A percentile compares a stretch with the other conserved stretches of the same genome.
phyloP scores from a whole-genome alignment of 805 yeast species.

The Candida hispaniensis region DNA sequence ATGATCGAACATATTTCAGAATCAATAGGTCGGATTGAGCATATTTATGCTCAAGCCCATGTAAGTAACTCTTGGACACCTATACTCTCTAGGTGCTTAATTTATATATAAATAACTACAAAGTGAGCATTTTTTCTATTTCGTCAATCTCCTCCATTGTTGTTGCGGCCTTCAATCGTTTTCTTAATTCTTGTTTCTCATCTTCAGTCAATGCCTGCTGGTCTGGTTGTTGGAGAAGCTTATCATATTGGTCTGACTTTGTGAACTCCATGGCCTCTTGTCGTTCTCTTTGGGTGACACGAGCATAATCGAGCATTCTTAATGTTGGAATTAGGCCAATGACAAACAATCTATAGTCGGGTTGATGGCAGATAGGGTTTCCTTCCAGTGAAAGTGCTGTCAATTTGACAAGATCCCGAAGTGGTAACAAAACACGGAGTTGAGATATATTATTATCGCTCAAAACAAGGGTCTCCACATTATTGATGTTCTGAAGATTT shows the following conservation, averaged over 20 bases:
- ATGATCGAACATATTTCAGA: too few relatives aligned
- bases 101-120: too few relatives aligned
- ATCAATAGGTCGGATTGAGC: too few relatives aligned
- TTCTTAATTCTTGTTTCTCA: constrained; percentile 42
- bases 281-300: constrained; percentile 47
- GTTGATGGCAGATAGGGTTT: constrained; percentile 43
- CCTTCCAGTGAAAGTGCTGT: constrained; percentile 42
- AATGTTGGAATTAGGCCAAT: constrained; percentile 56
- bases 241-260: constrained; percentile 24
- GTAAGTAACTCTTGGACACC: too few relatives aligned
- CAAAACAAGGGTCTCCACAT: constrained; percentile 43
- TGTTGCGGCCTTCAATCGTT: constrained; percentile 49
- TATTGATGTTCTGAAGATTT: constrained; percentile 34
- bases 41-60: too few relatives aligned
- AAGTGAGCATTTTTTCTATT: constrained; percentile 45
- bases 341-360: constrained; percentile 48
- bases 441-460: constrained; percentile 40
- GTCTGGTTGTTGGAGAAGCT: constrained; percentile 22
- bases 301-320: constrained; percentile 54
- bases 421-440: constrained; percentile 35
- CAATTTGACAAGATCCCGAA: constrained; percentile 35
- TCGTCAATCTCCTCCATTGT: constrained; percentile 65
- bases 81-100: too few relatives aligned
- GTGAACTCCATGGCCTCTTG: constrained; percentile 39
- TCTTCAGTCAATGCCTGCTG: constrained; percentile 37